Evolutionary conservation across 1,284 basidiomycete genomes (phyloP).

Genomic region (Ganoderma leucocontextum): DNA sequence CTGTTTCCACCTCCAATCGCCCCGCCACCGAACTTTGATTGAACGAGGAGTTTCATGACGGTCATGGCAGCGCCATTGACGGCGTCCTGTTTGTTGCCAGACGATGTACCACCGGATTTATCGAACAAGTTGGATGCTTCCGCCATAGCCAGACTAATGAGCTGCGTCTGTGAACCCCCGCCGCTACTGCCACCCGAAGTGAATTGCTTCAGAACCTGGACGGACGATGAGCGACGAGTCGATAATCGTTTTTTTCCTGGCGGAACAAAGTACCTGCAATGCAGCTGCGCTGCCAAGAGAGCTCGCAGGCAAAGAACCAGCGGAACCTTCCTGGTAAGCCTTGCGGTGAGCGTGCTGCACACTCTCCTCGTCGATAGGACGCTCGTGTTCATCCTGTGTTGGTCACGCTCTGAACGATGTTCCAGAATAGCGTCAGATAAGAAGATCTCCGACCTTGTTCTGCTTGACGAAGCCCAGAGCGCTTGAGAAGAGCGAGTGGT

Average conservation of each 20-base stretch:
- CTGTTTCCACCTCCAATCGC: conserved; percentile 65
- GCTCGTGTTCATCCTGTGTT: conserved; percentile 56
- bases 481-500: conserved; percentile 57
- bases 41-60: conserved; percentile 81
- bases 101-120: conserved; percentile 66
- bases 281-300: conserved; percentile 81
- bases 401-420: not conserved
- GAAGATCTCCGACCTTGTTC: conserved; percentile 51
- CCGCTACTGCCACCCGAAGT: conserved; percentile 57
- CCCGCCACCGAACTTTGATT: conserved; percentile 63
- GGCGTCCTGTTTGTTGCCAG: conserved; percentile 82
- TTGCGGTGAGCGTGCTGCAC: conserved; percentile 68
- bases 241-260: too few relatives aligned
- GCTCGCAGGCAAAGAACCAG: conserved; percentile 59
- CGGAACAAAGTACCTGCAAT: conserved; percentile 58
- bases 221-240: not conserved
- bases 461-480: conserved; percentile 60
- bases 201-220: conserved; percentile 68
- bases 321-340: conserved; percentile 64
- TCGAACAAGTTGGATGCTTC: conserved; percentile 82
- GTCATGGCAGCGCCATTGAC: conserved; percentile 86
- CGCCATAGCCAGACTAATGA: conserved; percentile 86
- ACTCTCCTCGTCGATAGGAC: conserved; percentile 72
- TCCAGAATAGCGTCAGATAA: not conserved
- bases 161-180: conserved; percentile 60